These are phyloP conservation scores for Diaporthe nobilis DNA, from an alignment of 2,329 filamentous ascomycete genomes.

Conservation along the genomic window DNA sequence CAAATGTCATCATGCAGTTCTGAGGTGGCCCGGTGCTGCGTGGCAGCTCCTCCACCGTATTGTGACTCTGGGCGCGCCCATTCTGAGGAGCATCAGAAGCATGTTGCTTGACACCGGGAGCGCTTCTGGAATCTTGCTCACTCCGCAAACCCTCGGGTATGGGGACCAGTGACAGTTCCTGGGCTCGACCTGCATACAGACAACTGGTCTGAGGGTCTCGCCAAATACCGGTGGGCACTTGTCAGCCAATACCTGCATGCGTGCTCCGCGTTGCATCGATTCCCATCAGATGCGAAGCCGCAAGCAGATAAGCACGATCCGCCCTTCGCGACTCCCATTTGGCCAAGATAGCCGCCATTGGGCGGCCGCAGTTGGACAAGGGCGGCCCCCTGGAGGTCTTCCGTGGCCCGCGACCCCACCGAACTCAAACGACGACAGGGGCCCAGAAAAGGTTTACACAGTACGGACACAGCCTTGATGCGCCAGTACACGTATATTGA, in stretches of 20 bases:
- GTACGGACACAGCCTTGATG: constrained; percentile 17
- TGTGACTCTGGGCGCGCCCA: constrained; percentile 7
- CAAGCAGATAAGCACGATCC: constrained; percentile 33
- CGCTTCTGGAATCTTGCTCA: constrained; percentile 8
- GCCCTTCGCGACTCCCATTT: constrained; percentile 25
- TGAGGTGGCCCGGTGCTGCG: constrained; percentile 25
- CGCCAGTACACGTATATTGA: not conserved
- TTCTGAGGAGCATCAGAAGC: constrained; percentile 7
- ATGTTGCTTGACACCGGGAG: constrained; percentile 2
- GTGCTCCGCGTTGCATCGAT: constrained; percentile 21
- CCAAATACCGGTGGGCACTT: constrained; percentile 28
- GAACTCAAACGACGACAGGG: constrained; percentile 30
- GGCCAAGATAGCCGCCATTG: constrained; percentile 37
- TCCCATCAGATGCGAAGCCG: constrained; percentile 21
- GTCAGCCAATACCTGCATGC: constrained; percentile 32
- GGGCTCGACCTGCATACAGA: constrained; percentile 20
- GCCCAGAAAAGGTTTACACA: constrained; percentile 24
- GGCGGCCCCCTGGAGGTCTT: constrained; percentile 22
- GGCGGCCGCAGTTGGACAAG: constrained; percentile 33
- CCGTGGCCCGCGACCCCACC: constrained; percentile 36
- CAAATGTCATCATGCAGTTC: constrained; percentile 30
- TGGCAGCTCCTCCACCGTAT: constrained; percentile 21
- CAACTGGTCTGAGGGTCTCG: constrained; percentile 25
- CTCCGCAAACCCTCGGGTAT: constrained; percentile 5
- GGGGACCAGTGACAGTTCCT: not conserved